Percentiles rank a stretch among this genome's conserved stretches.
Conservation (phyloP, 129 eudicot species). For the Escallonia rubra region DNA sequence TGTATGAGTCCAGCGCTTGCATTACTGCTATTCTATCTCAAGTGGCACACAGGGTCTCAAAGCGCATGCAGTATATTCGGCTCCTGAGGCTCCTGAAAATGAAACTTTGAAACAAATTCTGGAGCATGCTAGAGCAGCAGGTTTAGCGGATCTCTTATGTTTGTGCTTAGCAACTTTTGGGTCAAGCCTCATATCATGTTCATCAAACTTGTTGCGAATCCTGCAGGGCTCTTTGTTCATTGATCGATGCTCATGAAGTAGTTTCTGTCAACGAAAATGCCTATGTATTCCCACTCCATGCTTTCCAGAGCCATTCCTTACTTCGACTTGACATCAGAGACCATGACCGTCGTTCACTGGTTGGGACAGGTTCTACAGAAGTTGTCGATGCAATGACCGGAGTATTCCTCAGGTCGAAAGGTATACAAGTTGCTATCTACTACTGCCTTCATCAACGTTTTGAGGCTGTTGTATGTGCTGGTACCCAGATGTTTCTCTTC, state of each 20-base stretch:
- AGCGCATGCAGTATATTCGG: constrained; percentile 39
- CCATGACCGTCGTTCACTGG: constrained; percentile 28
- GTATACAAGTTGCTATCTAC: constrained; percentile 74
- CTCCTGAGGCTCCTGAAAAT: constrained; percentile 17
- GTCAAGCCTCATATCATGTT: constrained; percentile 82
- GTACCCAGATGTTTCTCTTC: constrained; percentile 52
- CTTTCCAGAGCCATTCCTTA: constrained; percentile 46
- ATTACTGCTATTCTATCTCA: constrained; percentile 64
- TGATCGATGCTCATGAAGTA: constrained; percentile 72
- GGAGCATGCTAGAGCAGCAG: constrained; percentile 72
- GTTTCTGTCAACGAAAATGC: constrained; percentile 34
- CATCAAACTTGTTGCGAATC: constrained; percentile 70
- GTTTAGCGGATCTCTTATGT: constrained; percentile 53
- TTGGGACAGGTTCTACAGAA: constrained; percentile 46
- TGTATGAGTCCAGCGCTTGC: constrained; percentile 69
- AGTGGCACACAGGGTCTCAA: constrained; percentile 57
- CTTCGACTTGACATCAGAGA: constrained; percentile 53
- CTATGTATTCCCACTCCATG: constrained; percentile 53
- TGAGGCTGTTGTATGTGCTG: constrained; percentile 64
- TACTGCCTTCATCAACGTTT: constrained; percentile 81
- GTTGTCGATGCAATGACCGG: constrained; percentile 54
- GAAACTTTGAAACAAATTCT: constrained; percentile 54
- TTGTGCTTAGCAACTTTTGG: constrained; percentile 67
- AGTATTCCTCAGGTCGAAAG: constrained; percentile 76
- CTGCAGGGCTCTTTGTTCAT: constrained; percentile 82